phyloP scores from a whole-genome alignment of 2,329 filamentous ascomycete species.

The Xylariaceae sp. region DNA sequence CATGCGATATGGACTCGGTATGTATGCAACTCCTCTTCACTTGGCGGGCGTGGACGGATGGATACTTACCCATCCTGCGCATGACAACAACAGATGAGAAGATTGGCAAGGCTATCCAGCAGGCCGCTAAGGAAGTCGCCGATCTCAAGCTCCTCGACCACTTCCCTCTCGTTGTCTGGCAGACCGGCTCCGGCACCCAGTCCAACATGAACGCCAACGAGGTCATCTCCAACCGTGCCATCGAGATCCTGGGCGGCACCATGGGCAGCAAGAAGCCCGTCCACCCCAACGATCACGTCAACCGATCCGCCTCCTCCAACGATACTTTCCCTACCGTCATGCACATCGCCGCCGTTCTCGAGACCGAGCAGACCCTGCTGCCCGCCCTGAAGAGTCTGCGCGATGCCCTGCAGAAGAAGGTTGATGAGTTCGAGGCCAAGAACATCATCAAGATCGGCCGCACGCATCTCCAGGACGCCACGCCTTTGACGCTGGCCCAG shows the following conservation, averaged over 20 bases:
- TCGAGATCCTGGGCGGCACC: constrained; percentile 89
- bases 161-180: constrained; percentile 98
- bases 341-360: constrained; percentile 96
- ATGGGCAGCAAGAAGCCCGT: constrained; percentile 98
- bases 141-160: constrained; percentile 91
- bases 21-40: constrained; percentile 28
- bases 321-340: constrained; percentile 99
- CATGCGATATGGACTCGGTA: constrained; percentile 86
- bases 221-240: constrained; percentile 98
- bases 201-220: constrained; percentile 99
- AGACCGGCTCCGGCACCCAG: constrained; percentile 97
- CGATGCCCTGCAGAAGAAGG: constrained; percentile 79
- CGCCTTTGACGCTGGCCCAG: constrained; percentile 88
- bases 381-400: constrained; percentile 79
- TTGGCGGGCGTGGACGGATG: constrained; percentile 7
- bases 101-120: constrained; percentile 86
- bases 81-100: constrained; percentile 61
- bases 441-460: constrained; percentile 98
- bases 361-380: constrained; percentile 79
- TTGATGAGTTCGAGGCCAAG: constrained; percentile 74
- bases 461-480: constrained; percentile 96
- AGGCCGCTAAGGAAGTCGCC: constrained; percentile 90
- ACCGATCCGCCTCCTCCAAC: constrained; percentile 98
- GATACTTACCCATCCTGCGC: constrained; percentile 25
- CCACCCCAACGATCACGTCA: constrained; percentile 99